These are phyloP conservation scores for Trichosanthes truncata DNA, from an alignment of 306 rosid genomes.

Conservation along the genomic window DNA sequence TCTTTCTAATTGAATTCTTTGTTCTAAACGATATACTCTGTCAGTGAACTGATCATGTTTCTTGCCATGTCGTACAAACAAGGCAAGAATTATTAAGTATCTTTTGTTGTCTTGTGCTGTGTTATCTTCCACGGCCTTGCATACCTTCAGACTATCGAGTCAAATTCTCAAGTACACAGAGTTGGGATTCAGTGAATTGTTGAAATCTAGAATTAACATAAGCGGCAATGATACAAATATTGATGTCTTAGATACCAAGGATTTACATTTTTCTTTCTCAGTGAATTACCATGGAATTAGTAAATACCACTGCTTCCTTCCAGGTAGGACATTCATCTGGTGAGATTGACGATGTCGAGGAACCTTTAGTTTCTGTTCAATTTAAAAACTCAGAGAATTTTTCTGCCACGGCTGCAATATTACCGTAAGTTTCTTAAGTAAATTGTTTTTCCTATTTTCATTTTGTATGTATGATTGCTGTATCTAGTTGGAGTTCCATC, in stretches of 20 bases:
- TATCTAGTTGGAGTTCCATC: background rate
- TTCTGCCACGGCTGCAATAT: conserved; percentile 51
- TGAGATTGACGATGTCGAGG: conserved; percentile 37
- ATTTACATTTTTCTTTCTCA: background rate
- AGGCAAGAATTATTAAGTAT: background rate
- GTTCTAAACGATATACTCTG: background rate
- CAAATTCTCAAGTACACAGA: background rate
- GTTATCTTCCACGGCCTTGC: background rate
- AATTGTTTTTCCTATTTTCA: background rate
- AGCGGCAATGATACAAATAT: background rate
- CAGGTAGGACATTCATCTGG: conserved; percentile 38
- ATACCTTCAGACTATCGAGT: background rate
- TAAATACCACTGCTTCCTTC: conserved; percentile 10
- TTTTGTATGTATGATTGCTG: background rate
- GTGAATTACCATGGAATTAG: background rate
- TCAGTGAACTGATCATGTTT: background rate
- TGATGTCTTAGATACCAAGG: background rate
- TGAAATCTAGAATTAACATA: background rate
- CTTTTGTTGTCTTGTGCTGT: background rate
- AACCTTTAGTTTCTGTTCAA: conserved; percentile 45
- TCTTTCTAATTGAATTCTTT: background rate
- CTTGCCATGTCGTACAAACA: background rate
- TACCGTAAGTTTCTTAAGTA: conserved; percentile 54
- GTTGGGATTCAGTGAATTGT: background rate
- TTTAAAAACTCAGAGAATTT: conserved; percentile 35